phyloP scores from a whole-genome alignment of 768 basidiomycete species.

The Galerina sulciceps region DNA sequence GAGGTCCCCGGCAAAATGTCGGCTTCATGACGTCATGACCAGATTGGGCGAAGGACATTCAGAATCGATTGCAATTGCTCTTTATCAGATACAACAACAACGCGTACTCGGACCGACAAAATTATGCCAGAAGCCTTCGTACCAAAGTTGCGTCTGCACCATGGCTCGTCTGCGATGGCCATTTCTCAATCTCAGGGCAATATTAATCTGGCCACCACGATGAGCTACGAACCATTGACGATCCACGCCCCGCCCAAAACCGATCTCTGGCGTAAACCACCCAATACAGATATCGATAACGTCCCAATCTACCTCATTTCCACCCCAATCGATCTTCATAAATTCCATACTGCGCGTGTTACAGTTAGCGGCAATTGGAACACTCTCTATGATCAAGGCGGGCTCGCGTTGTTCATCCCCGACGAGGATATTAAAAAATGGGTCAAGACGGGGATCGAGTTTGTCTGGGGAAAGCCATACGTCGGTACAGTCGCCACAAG shows the following conservation, averaged over 20 bases:
- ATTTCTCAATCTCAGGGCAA: slow-evolving; percentile 26
- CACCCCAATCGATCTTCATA: slow-evolving; percentile 30
- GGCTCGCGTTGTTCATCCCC: slow-evolving; percentile 34
- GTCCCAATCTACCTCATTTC: slow-evolving; percentile 31
- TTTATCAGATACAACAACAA: slow-evolving; percentile 13
- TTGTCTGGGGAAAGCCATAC: slow-evolving; percentile 30
- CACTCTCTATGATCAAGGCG: slow-evolving; percentile 35
- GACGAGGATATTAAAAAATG: slow-evolving; percentile 36
- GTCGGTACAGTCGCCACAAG: slow-evolving; percentile 34
- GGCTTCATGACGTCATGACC: slow-evolving; percentile 9
- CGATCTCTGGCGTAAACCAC: slow-evolving; percentile 38
- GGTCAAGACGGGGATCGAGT: slow-evolving; percentile 37
- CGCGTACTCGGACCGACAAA: neutral
- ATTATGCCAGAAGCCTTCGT: slow-evolving; percentile 4
- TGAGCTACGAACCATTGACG: slow-evolving; percentile 27
- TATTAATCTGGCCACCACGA: slow-evolving; percentile 20
- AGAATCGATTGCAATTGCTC: neutral
- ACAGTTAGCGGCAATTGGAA: slow-evolving; percentile 32
- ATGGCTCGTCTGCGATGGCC: slow-evolving; percentile 35
- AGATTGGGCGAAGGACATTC: slow-evolving; percentile 2
- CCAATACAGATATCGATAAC: slow-evolving; percentile 33
- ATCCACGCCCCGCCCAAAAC: slow-evolving; percentile 30
- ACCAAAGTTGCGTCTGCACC: slow-evolving; percentile 32
- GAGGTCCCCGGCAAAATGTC: neutral
- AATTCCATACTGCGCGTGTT: slow-evolving; percentile 34